Conservation (phyloP, 352 stramenopile genomes). For the Globisporangium acanthophoron region DNA sequence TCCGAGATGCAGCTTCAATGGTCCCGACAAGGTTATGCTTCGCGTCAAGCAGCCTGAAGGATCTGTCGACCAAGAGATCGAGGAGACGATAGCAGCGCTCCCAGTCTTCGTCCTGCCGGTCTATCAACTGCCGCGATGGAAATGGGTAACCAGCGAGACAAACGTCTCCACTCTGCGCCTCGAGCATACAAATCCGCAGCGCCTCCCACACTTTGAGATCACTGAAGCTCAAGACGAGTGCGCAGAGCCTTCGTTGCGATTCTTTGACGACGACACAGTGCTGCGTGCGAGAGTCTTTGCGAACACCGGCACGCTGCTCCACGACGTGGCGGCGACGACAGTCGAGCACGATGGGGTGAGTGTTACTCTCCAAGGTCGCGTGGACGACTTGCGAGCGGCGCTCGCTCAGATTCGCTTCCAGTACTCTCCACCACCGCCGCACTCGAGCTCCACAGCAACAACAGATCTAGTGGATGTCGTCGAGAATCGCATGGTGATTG, state of each 20-base stretch:
- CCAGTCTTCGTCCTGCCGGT: conserved; percentile 27
- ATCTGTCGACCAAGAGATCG: neutral
- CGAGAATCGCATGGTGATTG: neutral
- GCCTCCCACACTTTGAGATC: conserved; percentile 10
- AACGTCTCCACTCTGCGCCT: conserved; percentile 10
- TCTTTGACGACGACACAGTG: conserved; percentile 9
- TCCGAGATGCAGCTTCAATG: conserved; percentile 28
- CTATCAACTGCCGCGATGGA: conserved; percentile 21
- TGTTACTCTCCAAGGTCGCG: conserved; percentile 6
- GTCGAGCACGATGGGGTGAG: neutral
- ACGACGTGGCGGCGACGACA: conserved; percentile 1
- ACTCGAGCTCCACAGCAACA: neutral
- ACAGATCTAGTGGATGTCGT: neutral
- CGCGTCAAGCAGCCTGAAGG: conserved; percentile 10
- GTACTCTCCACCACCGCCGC: neutral
- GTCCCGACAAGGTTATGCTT: conserved; percentile 32
- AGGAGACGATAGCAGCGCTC: conserved; percentile 18
- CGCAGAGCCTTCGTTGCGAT: conserved; percentile 1
- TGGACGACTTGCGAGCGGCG: conserved; percentile 5
- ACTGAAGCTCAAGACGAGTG: neutral
- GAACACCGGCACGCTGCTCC: conserved; percentile 5
- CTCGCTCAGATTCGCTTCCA: conserved; percentile 8
- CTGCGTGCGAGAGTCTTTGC: conserved; percentile 2
- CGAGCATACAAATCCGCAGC: neutral
- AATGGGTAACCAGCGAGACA: conserved; percentile 12